Percentiles rank a stretch among this genome's conserved stretches.
Evolutionary conservation across 2,329 filamentous ascomycete species (phyloP).

Genomic region (Monosporascus sp.): DNA sequence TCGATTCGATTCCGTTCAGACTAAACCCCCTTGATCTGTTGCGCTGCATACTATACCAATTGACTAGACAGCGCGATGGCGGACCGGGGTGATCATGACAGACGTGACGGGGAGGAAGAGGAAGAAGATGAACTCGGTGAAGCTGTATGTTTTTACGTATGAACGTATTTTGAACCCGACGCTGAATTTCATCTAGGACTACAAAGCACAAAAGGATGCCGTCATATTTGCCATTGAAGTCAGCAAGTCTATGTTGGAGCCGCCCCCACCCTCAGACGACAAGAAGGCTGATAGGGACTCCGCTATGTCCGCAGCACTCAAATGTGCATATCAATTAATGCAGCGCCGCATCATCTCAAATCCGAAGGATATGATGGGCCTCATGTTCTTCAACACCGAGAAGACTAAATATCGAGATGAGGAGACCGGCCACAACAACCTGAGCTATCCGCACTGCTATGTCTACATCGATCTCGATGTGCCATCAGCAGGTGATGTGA

Average conservation of each 20-base stretch:
- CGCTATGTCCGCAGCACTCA: conserved; percentile 75
- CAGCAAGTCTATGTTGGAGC: conserved; percentile 77
- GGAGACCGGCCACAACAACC: conserved; percentile 49
- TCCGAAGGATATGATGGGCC: conserved; percentile 94
- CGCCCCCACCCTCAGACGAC: conserved; percentile 56
- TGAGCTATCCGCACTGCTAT: conserved; percentile 86
- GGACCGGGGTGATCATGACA: conserved; percentile 38
- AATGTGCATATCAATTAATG: conserved; percentile 93
- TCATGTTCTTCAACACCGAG: conserved; percentile 85
- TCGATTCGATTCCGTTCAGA: background rate
- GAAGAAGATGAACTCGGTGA: conserved; percentile 66
- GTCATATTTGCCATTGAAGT: conserved; percentile 94
- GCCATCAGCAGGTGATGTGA: conserved; percentile 82
- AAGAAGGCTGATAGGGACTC: conserved; percentile 78
- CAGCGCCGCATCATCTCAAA: conserved; percentile 97
- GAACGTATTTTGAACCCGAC: background rate
- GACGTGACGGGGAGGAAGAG: conserved; percentile 58
- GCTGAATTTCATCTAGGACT: conserved; percentile 52
- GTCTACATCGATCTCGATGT: conserved; percentile 83
- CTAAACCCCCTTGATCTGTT: no score
- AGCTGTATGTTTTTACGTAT: conserved; percentile 36
- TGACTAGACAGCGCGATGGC: conserved; percentile 13
- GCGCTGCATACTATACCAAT: background rate
- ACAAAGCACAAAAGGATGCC: conserved; percentile 93
- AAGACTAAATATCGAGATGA: conserved; percentile 73